Percentiles rank a stretch among this genome's conserved stretches.
Evolutionary conservation across 495 filamentous ascomycete species (phyloP).

Genomic region (Aspergillus steynii): DNA sequence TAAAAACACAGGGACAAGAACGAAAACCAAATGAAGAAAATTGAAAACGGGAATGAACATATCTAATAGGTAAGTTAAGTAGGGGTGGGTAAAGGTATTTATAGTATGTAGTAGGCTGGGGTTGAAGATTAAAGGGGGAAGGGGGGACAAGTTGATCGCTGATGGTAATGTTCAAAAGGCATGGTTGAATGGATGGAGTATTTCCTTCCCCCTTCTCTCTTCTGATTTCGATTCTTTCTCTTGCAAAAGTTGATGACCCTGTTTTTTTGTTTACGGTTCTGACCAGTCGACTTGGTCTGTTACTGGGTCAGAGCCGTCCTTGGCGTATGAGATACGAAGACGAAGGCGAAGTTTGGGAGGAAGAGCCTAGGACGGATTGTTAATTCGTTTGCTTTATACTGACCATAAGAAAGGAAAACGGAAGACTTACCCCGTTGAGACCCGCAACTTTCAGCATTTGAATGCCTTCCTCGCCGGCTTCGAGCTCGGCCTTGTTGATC

Average conservation of each 20-base stretch:
- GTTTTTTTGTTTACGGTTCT: conserved; percentile 56
- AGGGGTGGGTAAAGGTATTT: neutral
- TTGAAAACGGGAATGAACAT: neutral
- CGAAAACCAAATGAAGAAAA: neutral
- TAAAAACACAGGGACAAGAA: neutral
- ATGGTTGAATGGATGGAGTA: neutral
- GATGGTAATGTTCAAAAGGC: neutral
- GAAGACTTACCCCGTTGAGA: conserved; percentile 77
- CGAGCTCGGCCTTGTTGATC: conserved; percentile 77
- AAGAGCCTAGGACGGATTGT: conserved; percentile 49
- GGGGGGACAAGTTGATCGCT: neutral
- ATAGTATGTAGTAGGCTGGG: neutral
- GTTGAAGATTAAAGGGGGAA: neutral
- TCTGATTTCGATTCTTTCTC: neutral
- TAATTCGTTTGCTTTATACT: conserved; percentile 12
- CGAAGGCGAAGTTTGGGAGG: conserved; percentile 76
- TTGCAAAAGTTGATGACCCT: neutral
- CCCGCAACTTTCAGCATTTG: conserved; percentile 83
- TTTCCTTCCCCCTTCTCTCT: neutral
- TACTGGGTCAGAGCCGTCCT: conserved; percentile 64
- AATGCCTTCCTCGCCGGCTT: conserved; percentile 75
- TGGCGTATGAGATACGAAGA: conserved; percentile 78
- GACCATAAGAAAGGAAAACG: conserved; percentile 2
- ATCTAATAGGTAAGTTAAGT: neutral
- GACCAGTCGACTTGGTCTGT: conserved; percentile 96